Percentiles rank a stretch among this genome's conserved stretches.
phyloP scores from a whole-genome alignment of 306 rosid genomes.

The Quercus alba region DNA sequence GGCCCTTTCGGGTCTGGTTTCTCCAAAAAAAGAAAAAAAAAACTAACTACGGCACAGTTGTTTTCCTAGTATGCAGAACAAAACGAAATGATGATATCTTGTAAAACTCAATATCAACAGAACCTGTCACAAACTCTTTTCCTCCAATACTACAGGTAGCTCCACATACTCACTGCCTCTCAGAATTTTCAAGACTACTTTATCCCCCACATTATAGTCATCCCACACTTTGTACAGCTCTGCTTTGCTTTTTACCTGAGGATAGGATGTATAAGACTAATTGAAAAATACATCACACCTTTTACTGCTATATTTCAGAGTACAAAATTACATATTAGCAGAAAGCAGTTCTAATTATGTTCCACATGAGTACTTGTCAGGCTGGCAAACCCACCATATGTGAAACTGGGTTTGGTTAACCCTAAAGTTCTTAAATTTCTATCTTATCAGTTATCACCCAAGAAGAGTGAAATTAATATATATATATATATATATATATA shows the following conservation, averaged over 20 bases:
- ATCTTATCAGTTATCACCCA: neutral
- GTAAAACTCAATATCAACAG: neutral
- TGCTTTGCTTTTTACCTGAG: slow-evolving; percentile 79
- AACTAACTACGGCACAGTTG: neutral
- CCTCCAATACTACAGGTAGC: slow-evolving; percentile 64
- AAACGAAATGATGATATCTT: neutral
- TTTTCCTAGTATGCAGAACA: neutral
- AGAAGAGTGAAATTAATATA: neutral
- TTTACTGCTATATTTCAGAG: neutral
- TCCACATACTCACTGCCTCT: slow-evolving; percentile 72
- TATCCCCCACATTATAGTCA: slow-evolving; percentile 72
- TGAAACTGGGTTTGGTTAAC: neutral
- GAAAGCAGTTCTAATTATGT: neutral
- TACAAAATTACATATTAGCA: neutral
- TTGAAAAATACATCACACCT: neutral
- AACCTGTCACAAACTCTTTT: slow-evolving; percentile 41
- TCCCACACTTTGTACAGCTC: slow-evolving; percentile 72
- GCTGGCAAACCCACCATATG: neutral
- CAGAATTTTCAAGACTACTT: slow-evolving; percentile 56
- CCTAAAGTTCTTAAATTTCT: neutral
- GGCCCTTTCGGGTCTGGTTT: too few relatives aligned
- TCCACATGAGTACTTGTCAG: neutral
- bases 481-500: neutral
- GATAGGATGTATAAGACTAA: slow-evolving; percentile 14
- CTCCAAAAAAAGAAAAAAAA: too few relatives aligned